Conservation (phyloP, 2,329 filamentous ascomycete genomes). For the Coniochaeta hoffmannii region DNA sequence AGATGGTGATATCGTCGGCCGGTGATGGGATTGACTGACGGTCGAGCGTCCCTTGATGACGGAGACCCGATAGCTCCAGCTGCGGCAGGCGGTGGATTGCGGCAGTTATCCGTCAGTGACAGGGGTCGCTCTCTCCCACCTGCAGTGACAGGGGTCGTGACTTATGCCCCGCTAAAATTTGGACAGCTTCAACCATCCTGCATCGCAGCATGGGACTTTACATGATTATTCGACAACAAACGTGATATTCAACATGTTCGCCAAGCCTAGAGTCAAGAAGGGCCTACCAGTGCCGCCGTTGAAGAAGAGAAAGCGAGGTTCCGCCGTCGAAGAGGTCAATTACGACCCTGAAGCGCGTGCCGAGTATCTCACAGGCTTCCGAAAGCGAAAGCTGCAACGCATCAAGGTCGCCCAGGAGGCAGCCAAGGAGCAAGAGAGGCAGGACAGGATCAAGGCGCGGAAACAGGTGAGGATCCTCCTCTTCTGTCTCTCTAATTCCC, state of each 20-base stretch:
- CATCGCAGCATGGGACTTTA: not conserved
- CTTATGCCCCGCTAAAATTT: slow-evolving; percentile 4
- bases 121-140: not conserved
- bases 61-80: not conserved
- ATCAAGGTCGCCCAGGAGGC: slow-evolving; percentile 79
- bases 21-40: slow-evolving; percentile 7
- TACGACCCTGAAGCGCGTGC: slow-evolving; percentile 76
- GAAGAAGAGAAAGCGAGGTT: slow-evolving; percentile 59
- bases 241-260: slow-evolving; percentile 24
- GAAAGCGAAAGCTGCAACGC: slow-evolving; percentile 86
- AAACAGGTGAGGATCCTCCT: slow-evolving; percentile 48
- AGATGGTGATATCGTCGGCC: slow-evolving; percentile 2
- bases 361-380: slow-evolving; percentile 91
- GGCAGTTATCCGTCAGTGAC: not conserved
- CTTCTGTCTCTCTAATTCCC: slow-evolving; percentile 5
- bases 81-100: not conserved
- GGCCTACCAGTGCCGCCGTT: slow-evolving; percentile 46
- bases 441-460: slow-evolving; percentile 67
- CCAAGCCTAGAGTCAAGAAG: slow-evolving; percentile 52
- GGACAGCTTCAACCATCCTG: not conserved
- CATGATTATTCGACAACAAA: not conserved
- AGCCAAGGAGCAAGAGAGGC: slow-evolving; percentile 66
- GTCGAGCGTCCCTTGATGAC: not conserved
- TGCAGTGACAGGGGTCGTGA: not conserved
- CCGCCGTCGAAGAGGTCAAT: slow-evolving; percentile 66